A percentile compares a stretch with the other conserved stretches of the same genome.
These are phyloP conservation scores for Oryza glumipatula DNA, from an alignment of 176 grass and related monocot genomes.

Conservation along the genomic window DNA sequence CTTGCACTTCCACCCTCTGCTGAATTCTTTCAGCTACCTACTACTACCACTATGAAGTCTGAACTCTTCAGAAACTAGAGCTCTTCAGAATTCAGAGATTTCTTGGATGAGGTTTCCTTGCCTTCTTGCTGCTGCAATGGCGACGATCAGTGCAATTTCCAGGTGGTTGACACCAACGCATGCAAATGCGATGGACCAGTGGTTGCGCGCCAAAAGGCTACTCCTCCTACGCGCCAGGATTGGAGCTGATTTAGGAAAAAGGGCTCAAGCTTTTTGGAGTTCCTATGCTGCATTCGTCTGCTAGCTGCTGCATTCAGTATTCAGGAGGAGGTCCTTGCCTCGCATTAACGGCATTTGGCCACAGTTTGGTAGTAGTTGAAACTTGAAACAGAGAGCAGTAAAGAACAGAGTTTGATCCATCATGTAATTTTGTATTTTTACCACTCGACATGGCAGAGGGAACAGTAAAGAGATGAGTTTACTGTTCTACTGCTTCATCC, in stretches of 20 bases:
- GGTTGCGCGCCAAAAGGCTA: conserved; percentile 36
- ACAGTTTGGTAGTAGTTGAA: neutral
- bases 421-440: neutral
- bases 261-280: conserved; percentile 22
- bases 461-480: neutral
- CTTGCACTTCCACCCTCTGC: conserved; percentile 58
- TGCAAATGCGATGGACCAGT: neutral
- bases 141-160: neutral
- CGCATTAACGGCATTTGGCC: conserved; percentile 7
- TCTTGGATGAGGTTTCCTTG: neutral
- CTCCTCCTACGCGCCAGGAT: neutral
- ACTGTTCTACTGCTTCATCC: neutral
- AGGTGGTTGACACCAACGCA: neutral
- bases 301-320: neutral
- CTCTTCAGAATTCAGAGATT: neutral
- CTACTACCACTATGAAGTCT: neutral
- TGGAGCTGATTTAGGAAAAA: conserved; percentile 32
- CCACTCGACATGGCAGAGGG: neutral
- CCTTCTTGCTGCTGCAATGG: neutral
- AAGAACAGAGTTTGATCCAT: neutral
- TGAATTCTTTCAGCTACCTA: too few relatives aligned
- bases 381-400: neutral
- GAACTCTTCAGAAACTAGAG: neutral
- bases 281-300: conserved; percentile 5
- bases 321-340: neutral